Conservation (phyloP, 768 basidiomycete species). For the Lactarius pseudohatsudake region DNA sequence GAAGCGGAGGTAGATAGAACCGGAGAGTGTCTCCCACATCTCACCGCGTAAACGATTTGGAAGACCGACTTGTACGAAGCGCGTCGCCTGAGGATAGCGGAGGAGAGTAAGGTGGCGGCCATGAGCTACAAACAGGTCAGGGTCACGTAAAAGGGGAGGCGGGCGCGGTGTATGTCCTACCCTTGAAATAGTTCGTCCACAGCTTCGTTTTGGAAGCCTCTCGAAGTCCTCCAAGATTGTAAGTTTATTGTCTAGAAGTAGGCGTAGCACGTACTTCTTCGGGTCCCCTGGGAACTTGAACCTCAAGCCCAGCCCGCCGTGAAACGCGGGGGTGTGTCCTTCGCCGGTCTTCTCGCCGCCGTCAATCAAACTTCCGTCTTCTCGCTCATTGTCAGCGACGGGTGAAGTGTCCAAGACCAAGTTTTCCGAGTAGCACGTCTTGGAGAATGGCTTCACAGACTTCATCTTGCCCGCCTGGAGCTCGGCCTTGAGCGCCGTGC, state of each 20-base stretch:
- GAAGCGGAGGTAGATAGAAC: slow-evolving; percentile 88
- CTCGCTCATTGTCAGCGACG: slow-evolving; percentile 35
- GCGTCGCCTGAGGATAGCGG: slow-evolving; percentile 94
- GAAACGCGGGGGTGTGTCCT: slow-evolving; percentile 56
- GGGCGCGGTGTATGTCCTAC: slow-evolving; percentile 42
- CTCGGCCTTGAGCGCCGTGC: slow-evolving; percentile 86
- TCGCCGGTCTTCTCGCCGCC: slow-evolving; percentile 56
- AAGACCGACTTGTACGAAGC: slow-evolving; percentile 95
- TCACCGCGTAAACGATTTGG: slow-evolving; percentile 94
- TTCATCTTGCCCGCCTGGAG: slow-evolving; percentile 94
- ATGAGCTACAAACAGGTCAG: slow-evolving; percentile 55
- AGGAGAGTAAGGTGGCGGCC: slow-evolving; percentile 94
- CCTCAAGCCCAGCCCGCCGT: slow-evolving; percentile 74
- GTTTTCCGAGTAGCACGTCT: slow-evolving; percentile 93
- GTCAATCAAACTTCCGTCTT: slow-evolving; percentile 66
- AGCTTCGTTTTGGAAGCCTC: slow-evolving; percentile 95
- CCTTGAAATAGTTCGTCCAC: slow-evolving; percentile 84
- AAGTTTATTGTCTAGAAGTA: background rate
- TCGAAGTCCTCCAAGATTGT: slow-evolving; percentile 55
- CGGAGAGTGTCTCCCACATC: slow-evolving; percentile 97
- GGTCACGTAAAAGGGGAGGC: slow-evolving; percentile 5
- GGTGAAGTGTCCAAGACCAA: slow-evolving; percentile 59
- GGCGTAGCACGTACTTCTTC: slow-evolving; percentile 62
- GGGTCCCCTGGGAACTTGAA: slow-evolving; percentile 93
- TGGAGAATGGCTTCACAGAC: slow-evolving; percentile 82